Conservation (phyloP, 78 protist species). For the Chrysochromulina tobinii region DNA sequence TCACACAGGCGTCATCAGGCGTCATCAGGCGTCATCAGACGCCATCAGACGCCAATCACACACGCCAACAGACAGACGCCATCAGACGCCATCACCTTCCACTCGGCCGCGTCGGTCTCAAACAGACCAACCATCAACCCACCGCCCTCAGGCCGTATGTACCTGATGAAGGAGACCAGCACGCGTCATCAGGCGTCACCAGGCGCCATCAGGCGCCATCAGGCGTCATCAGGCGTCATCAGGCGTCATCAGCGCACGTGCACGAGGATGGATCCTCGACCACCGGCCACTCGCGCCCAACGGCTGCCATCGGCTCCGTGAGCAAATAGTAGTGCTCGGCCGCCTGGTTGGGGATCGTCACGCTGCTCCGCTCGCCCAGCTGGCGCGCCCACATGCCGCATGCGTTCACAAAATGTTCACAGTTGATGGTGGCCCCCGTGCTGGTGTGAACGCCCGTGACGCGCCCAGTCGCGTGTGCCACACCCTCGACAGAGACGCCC, state of each 20-base stretch:
- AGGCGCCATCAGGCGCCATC: no score
- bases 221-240: no score
- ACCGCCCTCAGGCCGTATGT: constrained; percentile 44
- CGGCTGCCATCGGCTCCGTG: constrained; percentile 35
- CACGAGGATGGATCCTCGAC: constrained; percentile 46
- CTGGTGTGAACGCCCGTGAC: background rate
- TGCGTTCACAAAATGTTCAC: constrained; percentile 15
- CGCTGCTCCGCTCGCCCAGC: constrained; percentile 9
- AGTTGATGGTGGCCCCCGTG: background rate
- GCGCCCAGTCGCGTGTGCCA: background rate
- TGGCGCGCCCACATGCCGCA: constrained; percentile 33
- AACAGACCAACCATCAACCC: constrained; percentile 58
- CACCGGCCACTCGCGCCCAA: constrained; percentile 36
- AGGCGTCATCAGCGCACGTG: background rate
- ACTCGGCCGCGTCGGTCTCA: constrained; percentile 37
- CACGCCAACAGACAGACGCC: background rate
- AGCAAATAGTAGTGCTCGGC: constrained; percentile 62
- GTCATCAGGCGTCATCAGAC: no score
- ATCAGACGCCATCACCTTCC: background rate
- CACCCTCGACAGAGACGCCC: background rate
- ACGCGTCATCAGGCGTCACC: no score
- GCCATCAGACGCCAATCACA: no score
- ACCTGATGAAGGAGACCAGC: background rate
- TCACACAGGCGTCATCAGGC: no score
- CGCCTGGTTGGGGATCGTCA: constrained; percentile 53